Base-by-base conservation (phyloP, 805 yeast genomes). In the Saccharomycopsis synnaedendra region DNA sequence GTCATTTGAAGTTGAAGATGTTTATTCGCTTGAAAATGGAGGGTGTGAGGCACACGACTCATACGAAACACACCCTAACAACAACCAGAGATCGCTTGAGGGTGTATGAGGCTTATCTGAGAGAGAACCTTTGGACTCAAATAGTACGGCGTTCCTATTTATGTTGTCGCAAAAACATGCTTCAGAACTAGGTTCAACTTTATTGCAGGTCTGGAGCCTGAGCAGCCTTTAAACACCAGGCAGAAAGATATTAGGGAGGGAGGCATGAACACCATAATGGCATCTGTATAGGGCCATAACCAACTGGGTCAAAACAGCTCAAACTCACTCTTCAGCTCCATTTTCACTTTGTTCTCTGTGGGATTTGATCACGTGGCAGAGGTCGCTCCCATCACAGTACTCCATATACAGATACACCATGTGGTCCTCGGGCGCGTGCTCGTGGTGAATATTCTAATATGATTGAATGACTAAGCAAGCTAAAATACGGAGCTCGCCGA, bases 121-220 rank as follows among this genome's bases (percentile, higher is more conserved):
- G 19, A 19, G 34, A 90, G 67, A 1, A 93, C 95, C 60, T 90
- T 97, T 0, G 98, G 97, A 8, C 96, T 84, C 98, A 90, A 93
- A 60, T 90, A 90, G 63, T 88, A 93, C 0, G 98, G 97, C 0
- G 98, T 90, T 1, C 98, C 98, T 4, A 93, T 97, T 60, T 88
- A 90, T 0, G 97, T 90, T 36, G 90, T 86, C 3, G 97, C 97
- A 64, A 90, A 85, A 56, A 87, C 90, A 54, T 82, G 80, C 49
- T 85, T 89, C 41, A 84, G 81, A 19, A 19, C 2, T 2, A 19
- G 19, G 19, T 19, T 19, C 19, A 19, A 19, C 1, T n/a, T n/a
- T 19, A 19, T 19, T 19, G 19, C 19, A 19, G 19, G 1, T 19
- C 19, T 19, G 19, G 19, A 19, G 19, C 2, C 19, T 19, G 19